Conservation (phyloP, 768 basidiomycete species). For the Mycena chlorophos region DNA sequence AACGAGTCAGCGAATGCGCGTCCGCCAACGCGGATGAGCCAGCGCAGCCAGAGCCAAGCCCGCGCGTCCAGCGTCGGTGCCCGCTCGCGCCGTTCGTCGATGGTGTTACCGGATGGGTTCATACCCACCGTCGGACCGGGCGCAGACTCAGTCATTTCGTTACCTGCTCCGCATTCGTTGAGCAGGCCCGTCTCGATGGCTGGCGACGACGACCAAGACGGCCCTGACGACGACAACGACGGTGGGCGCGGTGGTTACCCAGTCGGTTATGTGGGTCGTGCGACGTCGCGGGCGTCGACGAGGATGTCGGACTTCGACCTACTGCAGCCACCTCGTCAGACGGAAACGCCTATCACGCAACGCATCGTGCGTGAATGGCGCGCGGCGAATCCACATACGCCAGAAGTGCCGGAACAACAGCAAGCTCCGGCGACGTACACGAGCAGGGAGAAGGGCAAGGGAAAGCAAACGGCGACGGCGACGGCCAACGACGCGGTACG, state of each 20-base stretch:
- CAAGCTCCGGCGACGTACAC: conserved; percentile 3
- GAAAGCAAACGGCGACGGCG: not conserved
- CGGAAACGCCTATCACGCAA: conserved; percentile 22
- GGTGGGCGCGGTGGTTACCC: not conserved
- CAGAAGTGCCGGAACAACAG: conserved; percentile 13
- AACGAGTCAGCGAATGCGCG: not conserved
- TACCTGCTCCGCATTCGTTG: conserved; percentile 56
- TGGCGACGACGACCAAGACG: conserved; percentile 6
- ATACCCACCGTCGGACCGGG: conserved; percentile 43
- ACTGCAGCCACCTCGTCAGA: conserved; percentile 29
- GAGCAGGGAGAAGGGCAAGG: not conserved
- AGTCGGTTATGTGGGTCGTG: not conserved
- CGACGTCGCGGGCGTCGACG: conserved; percentile 34
- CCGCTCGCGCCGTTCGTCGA: conserved; percentile 27
- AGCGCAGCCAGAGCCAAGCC: not conserved
- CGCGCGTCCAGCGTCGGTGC: conserved; percentile 8
- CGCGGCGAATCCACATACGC: conserved; percentile 26
- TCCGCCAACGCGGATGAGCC: not conserved
- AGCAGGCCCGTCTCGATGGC: conserved; percentile 26
- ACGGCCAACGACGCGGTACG: too few relatives aligned
- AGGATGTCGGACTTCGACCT: conserved; percentile 40
- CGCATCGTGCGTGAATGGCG: conserved; percentile 36
- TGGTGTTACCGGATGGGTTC: conserved; percentile 48
- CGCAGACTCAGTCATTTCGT: conserved; percentile 37
- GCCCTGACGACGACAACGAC: conserved; percentile 1